Evolutionary conservation across 805 yeast species (phyloP), one percentile per base, ranked within the genome.

Genomic region (Alloascoidea africana): DNA sequence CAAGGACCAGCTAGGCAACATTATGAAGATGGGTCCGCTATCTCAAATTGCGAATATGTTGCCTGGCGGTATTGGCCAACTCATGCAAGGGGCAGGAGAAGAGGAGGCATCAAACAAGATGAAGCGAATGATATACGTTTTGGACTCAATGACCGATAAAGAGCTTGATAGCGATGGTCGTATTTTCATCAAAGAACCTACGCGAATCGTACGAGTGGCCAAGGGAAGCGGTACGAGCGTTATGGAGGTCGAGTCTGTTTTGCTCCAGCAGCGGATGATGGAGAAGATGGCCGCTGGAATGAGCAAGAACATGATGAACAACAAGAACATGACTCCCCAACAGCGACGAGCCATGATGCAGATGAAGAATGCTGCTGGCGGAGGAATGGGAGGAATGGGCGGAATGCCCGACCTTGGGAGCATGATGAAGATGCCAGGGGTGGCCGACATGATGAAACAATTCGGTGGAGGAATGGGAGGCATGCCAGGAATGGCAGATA

Each of bases 11-110:
- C 81, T 89, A 93, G 80, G 81, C 55, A 89, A 87, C 46, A 81
- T 91, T 48, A 66, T 89, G 72, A 91, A 91, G 57, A 84, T 91
- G 94, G 98, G 98, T 2, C 96, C 97, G 2, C 61, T 89, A 38
- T 77, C 94, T 16, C 87, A 91, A 54, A 84, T 89, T 44, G 96
- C 96, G 2, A 73, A 80, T 38, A 89, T 89, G 96, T 76, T 89
- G 42, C 98, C 98, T 0, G 91, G 79, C 17, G 84, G 96, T 51
- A 72, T 86, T 60, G 73, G 87, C 27, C 75, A 73, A 46, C 68
- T 89, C 67, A 78, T 89, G 71, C 74, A 69, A 38, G 89, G 83
- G 55, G 76, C 84, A 34, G 91, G 94, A 17, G 96, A 86, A 54
- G 95, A 85, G 48, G 97, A 91, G 50, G 78, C 95, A 0, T 72